Base-by-base conservation (phyloP, 805 yeast genomes). In the Torulaspora indica region DNA sequence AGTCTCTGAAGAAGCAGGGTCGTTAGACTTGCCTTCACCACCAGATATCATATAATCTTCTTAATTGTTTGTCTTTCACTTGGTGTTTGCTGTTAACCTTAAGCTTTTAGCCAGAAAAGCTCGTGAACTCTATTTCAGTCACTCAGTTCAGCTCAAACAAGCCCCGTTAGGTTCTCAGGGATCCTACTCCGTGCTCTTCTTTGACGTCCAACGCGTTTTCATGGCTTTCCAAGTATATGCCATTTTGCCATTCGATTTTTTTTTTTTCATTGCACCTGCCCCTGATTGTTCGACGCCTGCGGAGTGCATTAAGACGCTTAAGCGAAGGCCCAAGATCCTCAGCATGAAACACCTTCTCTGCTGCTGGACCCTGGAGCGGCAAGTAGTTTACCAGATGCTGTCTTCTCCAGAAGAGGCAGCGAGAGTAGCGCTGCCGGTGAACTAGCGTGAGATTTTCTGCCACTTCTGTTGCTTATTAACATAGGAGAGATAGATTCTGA, bases 241-340 rank as follows among this genome's bases (percentile, higher is more conserved):
- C 23, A 17, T 25, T 25, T 17, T 23, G 7, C 30, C 28, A 10
- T 10, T 24, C n/a, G n/a, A n/a, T n/a, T 25, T 14, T 35, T 35
- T n/a, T 35, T 35, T 25, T 35, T 35, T 20, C 17, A 10, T 8
- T 9, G 5, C 23, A n/a, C 30, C 29, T 35, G 39, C 39, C 39
- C 39, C 39, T 35, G 39, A 35, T 35, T 35, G 39, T 15, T 15
- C 15, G 31, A 27, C 39, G 39, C 17, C 28, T n/a, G 17, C 20
- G 29, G 22, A 25, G 31, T 14, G 39, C 31, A 25, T 24, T n/a
- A 23, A 8, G n/a, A 35, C 31, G 39, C 23, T 31, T 14, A 35
- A 35, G 15, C 39, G 4, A 25, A 25, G 7, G 28, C 28, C n/a
- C 5, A 5, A 20, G 22, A 20, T 20, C 22, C 5, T n/a, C n/a